phyloP scores from a whole-genome alignment of 306 rosid genomes.

The Quercus bicolor region DNA sequence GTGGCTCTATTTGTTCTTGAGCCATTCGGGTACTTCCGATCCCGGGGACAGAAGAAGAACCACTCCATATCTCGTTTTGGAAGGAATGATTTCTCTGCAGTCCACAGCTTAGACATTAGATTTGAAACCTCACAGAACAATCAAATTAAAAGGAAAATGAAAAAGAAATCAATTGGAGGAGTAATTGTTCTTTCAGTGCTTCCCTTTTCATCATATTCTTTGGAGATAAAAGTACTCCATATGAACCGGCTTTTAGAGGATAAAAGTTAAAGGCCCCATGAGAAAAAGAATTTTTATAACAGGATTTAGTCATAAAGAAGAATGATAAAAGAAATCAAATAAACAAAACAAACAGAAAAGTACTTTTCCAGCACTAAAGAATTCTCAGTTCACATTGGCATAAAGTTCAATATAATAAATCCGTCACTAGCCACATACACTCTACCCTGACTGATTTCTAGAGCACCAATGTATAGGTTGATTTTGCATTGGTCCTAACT shows the following conservation, averaged over 20 bases:
- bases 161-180: neutral
- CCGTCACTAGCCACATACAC: neutral
- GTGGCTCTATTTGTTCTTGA: conserved; percentile 93
- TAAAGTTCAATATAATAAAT: neutral
- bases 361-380: conserved; percentile 1
- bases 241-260: conserved; percentile 28
- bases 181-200: neutral
- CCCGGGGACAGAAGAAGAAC: conserved; percentile 94
- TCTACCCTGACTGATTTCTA: neutral
- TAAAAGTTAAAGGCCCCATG: conserved; percentile 20
- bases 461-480: neutral
- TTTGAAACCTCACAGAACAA: conserved; percentile 10
- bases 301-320: conserved; percentile 16
- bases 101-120: conserved; percentile 17
- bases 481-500: neutral
- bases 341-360: conserved; percentile 8
- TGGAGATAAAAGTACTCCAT: conserved; percentile 13
- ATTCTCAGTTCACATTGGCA: conserved; percentile 4
- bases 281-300: conserved; percentile 4
- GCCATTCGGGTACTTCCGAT: conserved; percentile 85
- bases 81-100: conserved; percentile 82
- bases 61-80: conserved; percentile 87
- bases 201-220: conserved; percentile 12
- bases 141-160: neutral
- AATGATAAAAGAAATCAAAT: neutral